Evolutionary conservation across 2,329 filamentous ascomycete species (phyloP), one percentile per base, ranked within the genome.

Genomic region (Cercospora zeina): DNA sequence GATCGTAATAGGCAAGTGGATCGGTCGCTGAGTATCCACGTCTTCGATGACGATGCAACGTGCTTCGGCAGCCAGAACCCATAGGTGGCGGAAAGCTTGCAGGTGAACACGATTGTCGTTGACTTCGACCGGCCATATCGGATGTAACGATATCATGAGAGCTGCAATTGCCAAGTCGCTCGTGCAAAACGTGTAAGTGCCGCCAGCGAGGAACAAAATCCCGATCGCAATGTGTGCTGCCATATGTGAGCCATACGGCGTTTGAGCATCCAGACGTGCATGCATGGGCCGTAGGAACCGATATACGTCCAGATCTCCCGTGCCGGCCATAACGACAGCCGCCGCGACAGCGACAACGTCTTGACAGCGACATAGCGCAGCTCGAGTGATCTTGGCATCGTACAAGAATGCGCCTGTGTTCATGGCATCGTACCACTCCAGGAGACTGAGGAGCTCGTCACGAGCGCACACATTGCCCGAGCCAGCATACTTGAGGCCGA

Each of bases 11-110:
- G 70, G 71, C 66, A 74, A 71, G 7, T 87, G 85, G 54, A 96
- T 85, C 0, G 93, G 89, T 47, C 91, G 87, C 42, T 89, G 87
- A 0, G 91, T 96, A 62, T 95, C 87, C 2, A 95, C 85, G 69
- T 99, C 95, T 64, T 93, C 90, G 16, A 91, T 85, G 0, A 99
- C 86, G 0, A 99, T 83, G 73, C 93, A 97, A 56, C 96, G 86
- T 9, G 91, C 86, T 71, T 99, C 95, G 0, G 90, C 89, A 1
- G 95, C 95, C 3, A 99, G 82, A 10, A 96, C 93, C 95, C 95
- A 99, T 72, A 99, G 90, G 76, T 99, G 93, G 4, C 96, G 87
- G 79, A 99, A 95, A 3, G 96, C 95, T 78, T 99, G 95, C 5
- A 99, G 82, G 71, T 99, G 95, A 10, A 91, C 92, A 67, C 90